Evolutionary conservation across 805 yeast genomes (phyloP), one percentile per base, ranked within the genome.

Genomic region (Monosporozyma yasuniensis): DNA sequence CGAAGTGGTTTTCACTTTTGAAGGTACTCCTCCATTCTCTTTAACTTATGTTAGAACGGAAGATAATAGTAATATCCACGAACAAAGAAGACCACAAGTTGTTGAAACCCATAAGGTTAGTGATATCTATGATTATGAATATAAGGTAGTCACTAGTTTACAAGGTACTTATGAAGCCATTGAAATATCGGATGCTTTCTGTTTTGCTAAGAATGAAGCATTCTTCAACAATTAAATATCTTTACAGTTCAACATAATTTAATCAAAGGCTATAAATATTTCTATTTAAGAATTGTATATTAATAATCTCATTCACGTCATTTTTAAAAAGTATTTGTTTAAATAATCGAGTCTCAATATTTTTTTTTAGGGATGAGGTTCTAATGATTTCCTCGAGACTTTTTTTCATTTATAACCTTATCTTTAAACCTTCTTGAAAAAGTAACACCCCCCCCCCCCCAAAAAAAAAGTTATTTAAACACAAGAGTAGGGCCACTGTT

Each of bases 151-250:
- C 60, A 91, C 96, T 1, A 84, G 87, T 56, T 70, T 87, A 55
- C 96, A 90, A 65, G 99, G 99, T 44, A 84, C 87, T 3, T 93
- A 93, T 62, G 96, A 90, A 66, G 97, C 97, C 5, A 77, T 88
- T 42, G 89, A 84, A 61, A 80, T 93, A n/a, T 79, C 79, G 43
- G 99, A 93, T 69, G 84, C 86, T 8, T 84, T 71, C 66, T 93
- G 99, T 73, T 69, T 64, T 47, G 74, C 75, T 12, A 70, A 73
- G 57, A 72, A 71, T 49, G 73, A 72, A 48, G 66, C 66, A 47
- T 64, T 59, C 42, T 63, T 61, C 48, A 56, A 51, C 23, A 57
- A 51, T 30, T 59, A 50, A 54, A 27, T 11, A 41, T 19, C 14
- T 16, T 10, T 21, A 7, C 27, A 12, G 21, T 5, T 39, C 42